phyloP scores from a whole-genome alignment of 2,329 filamentous ascomycete genomes.

The Neofusicoccum laricinum region DNA sequence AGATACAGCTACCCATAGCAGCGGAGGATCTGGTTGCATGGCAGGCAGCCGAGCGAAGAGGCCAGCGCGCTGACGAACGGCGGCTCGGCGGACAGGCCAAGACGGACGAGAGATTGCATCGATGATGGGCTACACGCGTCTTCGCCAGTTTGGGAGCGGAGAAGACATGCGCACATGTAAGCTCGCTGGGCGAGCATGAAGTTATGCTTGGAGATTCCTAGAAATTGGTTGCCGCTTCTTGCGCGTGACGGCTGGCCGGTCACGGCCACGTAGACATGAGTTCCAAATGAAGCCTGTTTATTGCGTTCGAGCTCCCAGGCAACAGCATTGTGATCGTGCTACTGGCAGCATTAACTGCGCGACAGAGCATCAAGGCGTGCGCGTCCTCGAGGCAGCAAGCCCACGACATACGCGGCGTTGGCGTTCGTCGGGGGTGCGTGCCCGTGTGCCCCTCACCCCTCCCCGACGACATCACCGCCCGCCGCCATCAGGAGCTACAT shows the following conservation, averaged over 20 bases:
- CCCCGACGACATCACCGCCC: conserved; percentile 12
- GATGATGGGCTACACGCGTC: neutral
- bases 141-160: neutral
- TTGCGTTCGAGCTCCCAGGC: neutral
- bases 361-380: neutral
- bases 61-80: neutral
- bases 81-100: neutral
- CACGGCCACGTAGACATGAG: neutral
- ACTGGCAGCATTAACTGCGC: neutral
- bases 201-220: neutral
- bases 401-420: neutral
- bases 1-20: conserved; percentile 4
- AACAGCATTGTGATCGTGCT: neutral
- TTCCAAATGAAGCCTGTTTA: neutral
- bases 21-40: neutral
- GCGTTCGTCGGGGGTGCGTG: neutral
- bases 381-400: neutral
- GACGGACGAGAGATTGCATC: neutral
- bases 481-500: conserved; percentile 15
- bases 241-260: neutral
- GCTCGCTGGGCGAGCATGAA: conserved; percentile 1
- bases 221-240: neutral
- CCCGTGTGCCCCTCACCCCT: conserved; percentile 5
- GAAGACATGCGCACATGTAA: neutral
- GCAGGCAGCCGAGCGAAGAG: neutral